Evolutionary conservation across 208 protist genomes (phyloP).

Genomic region (Strigomonas oncopelti): DNA sequence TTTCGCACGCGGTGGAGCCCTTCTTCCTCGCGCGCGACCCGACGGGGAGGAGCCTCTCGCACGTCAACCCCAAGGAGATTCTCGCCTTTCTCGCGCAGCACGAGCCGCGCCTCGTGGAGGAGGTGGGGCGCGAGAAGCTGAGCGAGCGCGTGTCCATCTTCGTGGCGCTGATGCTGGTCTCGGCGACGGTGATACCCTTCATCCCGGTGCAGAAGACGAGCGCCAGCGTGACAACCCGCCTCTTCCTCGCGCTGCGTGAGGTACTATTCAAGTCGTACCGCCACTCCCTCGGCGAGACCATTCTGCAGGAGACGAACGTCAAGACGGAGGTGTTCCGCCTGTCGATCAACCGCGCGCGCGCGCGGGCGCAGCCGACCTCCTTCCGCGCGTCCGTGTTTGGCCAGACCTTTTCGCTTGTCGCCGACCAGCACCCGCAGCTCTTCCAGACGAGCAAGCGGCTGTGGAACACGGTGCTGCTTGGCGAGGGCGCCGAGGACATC

Average conservation of each 20-base stretch:
- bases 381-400: conserved; percentile 80
- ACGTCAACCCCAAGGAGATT: conserved; percentile 28
- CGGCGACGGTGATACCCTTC: conserved; percentile 72
- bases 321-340: conserved; percentile 72
- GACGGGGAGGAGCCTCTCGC: conserved; percentile 46
- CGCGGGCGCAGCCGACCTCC: conserved; percentile 3
- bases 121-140: conserved; percentile 19
- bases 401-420: conserved; percentile 80
- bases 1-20: conserved; percentile 46
- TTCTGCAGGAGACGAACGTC: conserved; percentile 76
- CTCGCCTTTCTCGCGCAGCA: conserved; percentile 7
- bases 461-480: conserved; percentile 87
- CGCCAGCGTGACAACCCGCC: conserved; percentile 37
- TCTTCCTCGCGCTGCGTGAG: conserved; percentile 62
- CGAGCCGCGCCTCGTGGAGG: conserved; percentile 12
- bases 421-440: conserved; percentile 59
- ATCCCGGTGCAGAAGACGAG: conserved; percentile 56
- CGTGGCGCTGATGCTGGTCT: conserved; percentile 66
- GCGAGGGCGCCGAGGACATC: conserved; percentile 92
- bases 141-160: conserved; percentile 51
- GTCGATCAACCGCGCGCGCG: conserved; percentile 78
- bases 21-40: conserved; percentile 50
- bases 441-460: conserved; percentile 85
- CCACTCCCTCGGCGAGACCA: conserved; percentile 50
- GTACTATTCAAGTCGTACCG: conserved; percentile 70